phyloP scores from a whole-genome alignment of 2,329 filamentous ascomycete genomes.

The Penicillium sp. region DNA sequence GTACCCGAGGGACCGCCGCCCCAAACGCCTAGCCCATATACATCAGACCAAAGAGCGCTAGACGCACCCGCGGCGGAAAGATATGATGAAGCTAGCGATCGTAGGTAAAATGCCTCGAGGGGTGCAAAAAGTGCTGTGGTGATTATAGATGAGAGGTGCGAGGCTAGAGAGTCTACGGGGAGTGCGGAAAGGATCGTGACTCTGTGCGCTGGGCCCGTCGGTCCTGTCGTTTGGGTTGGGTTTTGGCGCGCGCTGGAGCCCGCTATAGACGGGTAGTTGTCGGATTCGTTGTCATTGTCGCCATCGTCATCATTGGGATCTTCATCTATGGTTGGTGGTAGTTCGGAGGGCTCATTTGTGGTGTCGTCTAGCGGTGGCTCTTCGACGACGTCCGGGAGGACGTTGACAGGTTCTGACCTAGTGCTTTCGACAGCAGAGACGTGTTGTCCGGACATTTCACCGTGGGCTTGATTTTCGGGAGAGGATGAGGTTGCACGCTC shows the following conservation, averaged over 20 bases:
- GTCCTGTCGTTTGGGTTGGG: background rate
- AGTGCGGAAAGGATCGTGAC: conserved; percentile 50
- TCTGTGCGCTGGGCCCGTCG: conserved; percentile 36
- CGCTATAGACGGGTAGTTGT: conserved; percentile 22
- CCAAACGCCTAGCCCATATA: conserved; percentile 40
- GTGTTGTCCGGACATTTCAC: conserved; percentile 16
- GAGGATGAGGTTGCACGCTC: conserved; percentile 16
- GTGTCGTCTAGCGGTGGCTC: conserved; percentile 33
- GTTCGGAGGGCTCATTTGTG: conserved; percentile 20
- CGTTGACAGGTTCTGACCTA: conserved; percentile 25
- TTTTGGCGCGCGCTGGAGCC: conserved; percentile 25
- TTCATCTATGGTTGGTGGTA: conserved; percentile 20
- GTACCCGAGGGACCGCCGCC: conserved; percentile 38
- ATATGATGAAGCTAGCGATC: conserved; percentile 45
- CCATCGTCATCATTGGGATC: conserved; percentile 12
- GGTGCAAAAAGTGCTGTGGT: conserved; percentile 46
- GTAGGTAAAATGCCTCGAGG: conserved; percentile 46
- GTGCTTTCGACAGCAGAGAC: conserved; percentile 21
- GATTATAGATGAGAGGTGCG: conserved; percentile 45
- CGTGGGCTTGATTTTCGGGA: conserved; percentile 13
- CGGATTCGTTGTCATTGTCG: background rate
- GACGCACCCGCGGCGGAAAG: conserved; percentile 36
- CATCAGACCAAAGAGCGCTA: conserved; percentile 30
- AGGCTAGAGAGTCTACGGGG: conserved; percentile 48
- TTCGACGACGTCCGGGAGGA: conserved; percentile 39